A percentile compares a stretch with the other conserved stretches of the same genome.
Evolutionary conservation across 2,329 filamentous ascomycete genomes (phyloP).

Genomic region (Mollisia scopiformis): DNA sequence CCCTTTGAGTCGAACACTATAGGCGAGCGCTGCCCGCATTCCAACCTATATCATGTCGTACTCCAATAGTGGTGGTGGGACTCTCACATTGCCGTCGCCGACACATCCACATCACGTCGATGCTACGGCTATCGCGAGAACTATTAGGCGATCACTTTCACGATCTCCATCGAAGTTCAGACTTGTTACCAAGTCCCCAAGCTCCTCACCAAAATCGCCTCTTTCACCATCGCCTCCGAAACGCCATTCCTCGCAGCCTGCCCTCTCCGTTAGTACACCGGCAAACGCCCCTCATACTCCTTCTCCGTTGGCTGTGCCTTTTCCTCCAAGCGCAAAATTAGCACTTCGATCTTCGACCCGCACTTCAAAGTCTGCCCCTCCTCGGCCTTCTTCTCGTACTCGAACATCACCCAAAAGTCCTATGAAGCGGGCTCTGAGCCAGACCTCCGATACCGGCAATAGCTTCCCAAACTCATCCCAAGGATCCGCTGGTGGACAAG

Average conservation of each 20-base stretch:
- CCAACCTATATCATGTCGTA: slow-evolving; percentile 54
- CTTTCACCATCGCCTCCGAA: slow-evolving; percentile 58
- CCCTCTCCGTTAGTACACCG: slow-evolving; percentile 18
- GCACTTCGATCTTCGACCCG: slow-evolving; percentile 66
- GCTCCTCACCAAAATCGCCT: slow-evolving; percentile 54
- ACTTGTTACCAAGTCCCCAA: slow-evolving; percentile 52
- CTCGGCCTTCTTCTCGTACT: slow-evolving; percentile 59
- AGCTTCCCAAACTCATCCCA: slow-evolving; percentile 46
- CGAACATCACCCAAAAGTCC: slow-evolving; percentile 81
- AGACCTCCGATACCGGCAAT: slow-evolving; percentile 72
- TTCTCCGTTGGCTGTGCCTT: slow-evolving; percentile 64
- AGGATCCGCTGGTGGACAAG: slow-evolving; percentile 40
- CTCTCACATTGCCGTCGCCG: slow-evolving; percentile 84
- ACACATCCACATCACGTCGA: slow-evolving; percentile 83
- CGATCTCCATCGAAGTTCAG: slow-evolving; percentile 92
- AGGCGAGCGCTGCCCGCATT: slow-evolving; percentile 28
- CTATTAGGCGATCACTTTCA: slow-evolving; percentile 84
- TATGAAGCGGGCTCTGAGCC: slow-evolving; percentile 73
- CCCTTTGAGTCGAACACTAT: slow-evolving; percentile 14
- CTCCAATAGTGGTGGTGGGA: slow-evolving; percentile 68
- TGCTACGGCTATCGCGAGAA: slow-evolving; percentile 78
- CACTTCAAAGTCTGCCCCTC: slow-evolving; percentile 58
- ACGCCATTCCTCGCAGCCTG: slow-evolving; percentile 51
- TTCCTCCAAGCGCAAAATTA: slow-evolving; percentile 68
- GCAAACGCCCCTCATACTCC: slow-evolving; percentile 43